A percentile compares a stretch with the other conserved stretches of the same genome.
Conservation (phyloP, 164 flowering plant genomes). For the Akebia trifoliata region DNA sequence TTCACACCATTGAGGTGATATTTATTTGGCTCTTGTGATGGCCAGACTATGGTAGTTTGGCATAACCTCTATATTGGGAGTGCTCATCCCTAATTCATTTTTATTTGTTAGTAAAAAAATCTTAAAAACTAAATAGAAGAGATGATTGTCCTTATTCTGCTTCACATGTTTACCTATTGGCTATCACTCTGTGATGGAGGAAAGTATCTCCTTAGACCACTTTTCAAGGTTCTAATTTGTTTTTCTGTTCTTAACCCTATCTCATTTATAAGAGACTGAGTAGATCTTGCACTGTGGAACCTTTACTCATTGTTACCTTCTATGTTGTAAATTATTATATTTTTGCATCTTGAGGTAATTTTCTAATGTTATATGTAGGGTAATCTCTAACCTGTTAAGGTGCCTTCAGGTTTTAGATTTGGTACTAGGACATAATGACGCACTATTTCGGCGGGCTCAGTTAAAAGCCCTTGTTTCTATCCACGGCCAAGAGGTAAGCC, state of each 20-base stretch:
- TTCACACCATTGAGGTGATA: too few relatives aligned
- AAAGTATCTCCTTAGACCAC: neutral
- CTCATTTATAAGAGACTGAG: neutral
- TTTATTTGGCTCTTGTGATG: too few relatives aligned
- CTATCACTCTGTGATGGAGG: neutral
- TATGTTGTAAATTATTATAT: neutral
- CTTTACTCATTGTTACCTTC: neutral
- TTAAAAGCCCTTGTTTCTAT: slow-evolving; percentile 92
- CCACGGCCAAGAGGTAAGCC: slow-evolving; percentile 78
- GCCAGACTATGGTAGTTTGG: too few relatives aligned
- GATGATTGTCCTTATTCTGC: too few relatives aligned
- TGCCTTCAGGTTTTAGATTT: slow-evolving; percentile 77
- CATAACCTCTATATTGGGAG: too few relatives aligned
- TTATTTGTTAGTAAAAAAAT: too few relatives aligned
- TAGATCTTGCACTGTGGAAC: neutral
- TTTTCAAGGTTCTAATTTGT: neutral
- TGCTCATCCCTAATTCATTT: too few relatives aligned
- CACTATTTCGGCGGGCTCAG: slow-evolving; percentile 91
- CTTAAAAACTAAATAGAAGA: too few relatives aligned
- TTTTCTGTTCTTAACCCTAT: neutral
- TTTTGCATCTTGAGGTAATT: neutral
- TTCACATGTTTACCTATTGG: too few relatives aligned
- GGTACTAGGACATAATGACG: slow-evolving; percentile 83
- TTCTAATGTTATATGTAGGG: neutral
- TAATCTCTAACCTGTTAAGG: slow-evolving; percentile 6